Conservation (phyloP, 805 yeast species). For the Ogataea saltuana region DNA sequence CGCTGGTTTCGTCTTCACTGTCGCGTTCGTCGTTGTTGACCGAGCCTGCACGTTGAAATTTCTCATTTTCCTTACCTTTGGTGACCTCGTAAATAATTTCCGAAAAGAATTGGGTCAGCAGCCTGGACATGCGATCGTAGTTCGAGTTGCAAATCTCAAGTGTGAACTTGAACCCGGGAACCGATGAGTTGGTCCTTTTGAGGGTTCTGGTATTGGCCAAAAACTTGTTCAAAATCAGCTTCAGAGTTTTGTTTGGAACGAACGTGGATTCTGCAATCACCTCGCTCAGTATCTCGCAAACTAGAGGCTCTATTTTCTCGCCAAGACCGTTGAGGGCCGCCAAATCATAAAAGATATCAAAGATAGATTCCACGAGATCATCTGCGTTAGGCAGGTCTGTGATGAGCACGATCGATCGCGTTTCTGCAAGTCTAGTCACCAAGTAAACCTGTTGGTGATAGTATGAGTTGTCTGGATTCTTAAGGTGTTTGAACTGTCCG, state of each 20-base stretch:
- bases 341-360: conserved; percentile 61
- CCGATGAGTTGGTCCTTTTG: conserved; percentile 33
- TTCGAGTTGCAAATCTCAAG: conserved; percentile 67
- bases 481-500: conserved; percentile 56
- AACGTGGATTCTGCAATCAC: conserved; percentile 68
- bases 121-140: conserved; percentile 71
- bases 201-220: conserved; percentile 36
- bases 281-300: conserved; percentile 73
- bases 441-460: conserved; percentile 64
- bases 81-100: conserved; percentile 63
- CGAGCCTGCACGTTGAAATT: no score
- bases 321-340: conserved; percentile 47
- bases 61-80: conserved; percentile 25
- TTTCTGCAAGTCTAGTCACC: conserved; percentile 69
- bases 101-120: conserved; percentile 75
- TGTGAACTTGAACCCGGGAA: conserved; percentile 67
- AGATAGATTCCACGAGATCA: conserved; percentile 52
- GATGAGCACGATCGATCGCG: conserved; percentile 68
- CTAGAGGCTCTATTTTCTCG: conserved; percentile 55
- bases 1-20: conserved; percentile 24
- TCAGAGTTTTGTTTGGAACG: conserved; percentile 60
- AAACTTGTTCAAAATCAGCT: conserved; percentile 66
- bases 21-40: conserved; percentile 25
- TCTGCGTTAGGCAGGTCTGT: conserved; percentile 72
- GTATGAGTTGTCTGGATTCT: conserved; percentile 54